Evolutionary conservation across 78 protist species (phyloP), one percentile per base, ranked within the genome.

Genomic region (Polysphondylium violaceum): DNA sequence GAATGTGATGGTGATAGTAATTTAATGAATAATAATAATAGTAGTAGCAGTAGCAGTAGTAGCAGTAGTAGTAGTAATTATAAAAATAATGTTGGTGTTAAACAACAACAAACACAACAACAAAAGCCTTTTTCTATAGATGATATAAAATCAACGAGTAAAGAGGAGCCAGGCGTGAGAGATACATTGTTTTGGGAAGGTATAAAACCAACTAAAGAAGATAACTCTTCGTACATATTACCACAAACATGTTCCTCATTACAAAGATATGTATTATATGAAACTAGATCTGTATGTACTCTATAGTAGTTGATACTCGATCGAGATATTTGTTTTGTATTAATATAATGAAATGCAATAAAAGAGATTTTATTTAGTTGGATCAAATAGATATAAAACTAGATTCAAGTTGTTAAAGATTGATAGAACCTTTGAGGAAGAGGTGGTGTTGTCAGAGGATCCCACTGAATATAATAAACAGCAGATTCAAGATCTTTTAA

Each of bases 321-420:
- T 50, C 9, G 9, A 50, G 55, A 50, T 50, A 50, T 50, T 9
- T 50, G 55, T 16, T 50, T 16, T 60, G 23, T 19, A 55, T 19
- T 55, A 55, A 55, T 77, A 44, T 43, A 55, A 1, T 33, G 2
- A 23, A 33, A 25, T n/a, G n/a, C n/a, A n/a, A n/a, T n/a, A n/a
- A n/a, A n/a, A 93, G 92, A 75, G 88, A 71, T 96, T 95, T 75
- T 87, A 56, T 65, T 55, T 96, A n/a, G 96, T 96, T n/a, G 97
- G 95, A 11, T 72, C 88, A 63, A 91, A 89, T 55, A 72, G 92
- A 41, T 59, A 60, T 8, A 75, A 83, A 19, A 86, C n/a, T 25
- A 65, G 73, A 33, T 67, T 58, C 53, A 64, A 77, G 60, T 19
- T 96, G 21, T 74, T 96, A 43, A 94, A 94, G 56, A 95, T 96